Percentiles rank a stretch among this genome's conserved stretches.
These are phyloP conservation scores for Kondoa subrosea DNA, from an alignment of 768 basidiomycete genomes.

Conservation along the genomic window DNA sequence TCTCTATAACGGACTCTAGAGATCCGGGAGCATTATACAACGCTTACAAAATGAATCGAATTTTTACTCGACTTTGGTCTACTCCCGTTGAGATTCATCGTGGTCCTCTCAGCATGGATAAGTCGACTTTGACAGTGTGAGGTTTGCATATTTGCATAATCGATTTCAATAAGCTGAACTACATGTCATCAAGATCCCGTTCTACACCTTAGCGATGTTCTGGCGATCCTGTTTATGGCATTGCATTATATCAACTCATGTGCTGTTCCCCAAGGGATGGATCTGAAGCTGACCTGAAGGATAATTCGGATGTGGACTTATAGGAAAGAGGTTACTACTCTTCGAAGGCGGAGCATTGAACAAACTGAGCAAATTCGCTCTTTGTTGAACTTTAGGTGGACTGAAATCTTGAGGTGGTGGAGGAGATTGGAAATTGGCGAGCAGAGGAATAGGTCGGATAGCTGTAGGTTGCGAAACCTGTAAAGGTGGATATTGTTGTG, in stretches of 20 bases:
- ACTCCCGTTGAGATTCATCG: too few species aligned
- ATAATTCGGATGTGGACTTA: not conserved
- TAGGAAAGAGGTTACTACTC: not conserved
- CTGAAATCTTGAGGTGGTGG: not conserved
- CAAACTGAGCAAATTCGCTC: not conserved
- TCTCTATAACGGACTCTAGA: too few species aligned
- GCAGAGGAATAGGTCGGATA: constrained; percentile 1
- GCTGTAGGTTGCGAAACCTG: constrained; percentile 1
- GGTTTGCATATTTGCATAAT: too few species aligned
- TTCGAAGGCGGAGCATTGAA: not conserved
- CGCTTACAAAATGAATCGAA: too few species aligned
- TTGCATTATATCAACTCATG: too few species aligned
- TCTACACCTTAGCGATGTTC: not conserved
- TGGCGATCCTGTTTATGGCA: not conserved
- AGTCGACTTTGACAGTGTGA: too few species aligned
- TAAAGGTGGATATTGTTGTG: not conserved
- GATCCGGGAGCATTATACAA: too few species aligned
- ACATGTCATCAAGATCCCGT: not conserved
- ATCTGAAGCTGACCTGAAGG: not conserved
- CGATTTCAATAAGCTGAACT: too few species aligned
- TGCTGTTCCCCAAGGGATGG: not conserved
- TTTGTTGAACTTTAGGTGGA: too few species aligned
- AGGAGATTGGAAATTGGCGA: not conserved
- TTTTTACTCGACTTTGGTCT: too few species aligned
- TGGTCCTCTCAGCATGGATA: too few species aligned